phyloP scores from a whole-genome alignment of 2,329 filamentous ascomycete genomes.

The Phoma sp. region DNA sequence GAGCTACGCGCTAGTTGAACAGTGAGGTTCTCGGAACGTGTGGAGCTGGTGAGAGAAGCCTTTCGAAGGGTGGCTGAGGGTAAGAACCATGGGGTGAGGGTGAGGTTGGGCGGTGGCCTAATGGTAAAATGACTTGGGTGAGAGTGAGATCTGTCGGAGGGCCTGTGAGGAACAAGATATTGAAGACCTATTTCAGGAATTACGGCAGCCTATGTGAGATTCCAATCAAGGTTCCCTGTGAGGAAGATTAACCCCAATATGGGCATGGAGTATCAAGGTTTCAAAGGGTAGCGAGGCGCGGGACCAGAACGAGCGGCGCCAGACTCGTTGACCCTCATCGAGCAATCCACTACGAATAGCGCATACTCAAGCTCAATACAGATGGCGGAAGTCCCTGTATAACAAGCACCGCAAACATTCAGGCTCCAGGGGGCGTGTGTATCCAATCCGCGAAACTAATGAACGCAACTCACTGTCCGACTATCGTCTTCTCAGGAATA shows the following conservation, averaged over 20 bases:
- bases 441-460: too few species aligned
- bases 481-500: too few species aligned
- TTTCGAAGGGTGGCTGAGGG: background rate
- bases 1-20: background rate
- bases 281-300: background rate
- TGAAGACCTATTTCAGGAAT: too few species aligned
- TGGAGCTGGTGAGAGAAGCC: constrained; percentile 17
- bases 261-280: too few species aligned
- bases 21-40: background rate
- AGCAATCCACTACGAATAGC: background rate
- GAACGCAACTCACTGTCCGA: too few species aligned
- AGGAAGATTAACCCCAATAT: too few species aligned
- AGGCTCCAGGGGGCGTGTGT: too few species aligned
- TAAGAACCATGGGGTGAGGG: background rate
- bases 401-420: too few species aligned
- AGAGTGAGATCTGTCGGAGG: background rate
- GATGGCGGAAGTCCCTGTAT: too few species aligned
- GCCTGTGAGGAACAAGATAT: background rate
- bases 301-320: background rate
- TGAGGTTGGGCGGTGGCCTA: background rate
- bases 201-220: too few species aligned
- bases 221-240: too few species aligned
- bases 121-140: background rate
- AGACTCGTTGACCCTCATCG: background rate
- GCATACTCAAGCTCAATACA: background rate